Evolutionary conservation across 768 basidiomycete genomes (phyloP).

Genomic region (Tephrocybe sp.): DNA sequence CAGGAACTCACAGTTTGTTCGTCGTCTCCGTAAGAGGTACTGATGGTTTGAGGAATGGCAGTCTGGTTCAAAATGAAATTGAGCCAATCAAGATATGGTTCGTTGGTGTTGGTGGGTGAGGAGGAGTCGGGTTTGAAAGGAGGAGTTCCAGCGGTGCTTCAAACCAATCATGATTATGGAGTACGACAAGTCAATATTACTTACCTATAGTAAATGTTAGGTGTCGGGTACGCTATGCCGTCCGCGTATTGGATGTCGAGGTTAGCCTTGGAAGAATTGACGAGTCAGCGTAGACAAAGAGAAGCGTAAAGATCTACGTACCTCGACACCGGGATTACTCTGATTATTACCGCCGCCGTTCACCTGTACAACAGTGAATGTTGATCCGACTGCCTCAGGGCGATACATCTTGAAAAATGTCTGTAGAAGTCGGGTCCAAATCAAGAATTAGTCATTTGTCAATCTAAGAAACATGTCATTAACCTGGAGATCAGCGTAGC

Average conservation of each 20-base stretch:
- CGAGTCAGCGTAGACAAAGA: not conserved
- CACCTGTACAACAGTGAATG: constrained; percentile 40
- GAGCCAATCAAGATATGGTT: constrained; percentile 69
- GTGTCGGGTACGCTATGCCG: constrained; percentile 60
- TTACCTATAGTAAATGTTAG: constrained; percentile 59
- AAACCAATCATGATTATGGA: constrained; percentile 5
- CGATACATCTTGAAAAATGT: constrained; percentile 54
- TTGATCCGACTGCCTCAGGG: constrained; percentile 43
- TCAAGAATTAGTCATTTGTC: not conserved
- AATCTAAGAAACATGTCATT: constrained; percentile 4
- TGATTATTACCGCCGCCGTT: constrained; percentile 60
- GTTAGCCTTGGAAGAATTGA: constrained; percentile 43
- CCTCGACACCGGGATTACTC: constrained; percentile 55
- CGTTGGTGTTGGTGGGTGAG: constrained; percentile 54
- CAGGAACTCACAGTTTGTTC: constrained; percentile 41
- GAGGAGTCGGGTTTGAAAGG: constrained; percentile 53
- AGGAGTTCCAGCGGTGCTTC: constrained; percentile 64
- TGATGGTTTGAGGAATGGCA: constrained; percentile 56
- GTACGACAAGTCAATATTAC: not conserved
- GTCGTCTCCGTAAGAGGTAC: constrained; percentile 66
- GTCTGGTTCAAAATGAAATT: constrained; percentile 45
- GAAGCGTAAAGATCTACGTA: constrained; percentile 12
- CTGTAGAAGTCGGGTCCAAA: constrained; percentile 22
- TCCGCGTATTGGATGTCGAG: constrained; percentile 70
- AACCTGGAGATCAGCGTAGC: constrained; percentile 54